These are phyloP conservation scores for Ajuga reptans DNA, from an alignment of 305 asterid genomes.

Conservation along the genomic window DNA sequence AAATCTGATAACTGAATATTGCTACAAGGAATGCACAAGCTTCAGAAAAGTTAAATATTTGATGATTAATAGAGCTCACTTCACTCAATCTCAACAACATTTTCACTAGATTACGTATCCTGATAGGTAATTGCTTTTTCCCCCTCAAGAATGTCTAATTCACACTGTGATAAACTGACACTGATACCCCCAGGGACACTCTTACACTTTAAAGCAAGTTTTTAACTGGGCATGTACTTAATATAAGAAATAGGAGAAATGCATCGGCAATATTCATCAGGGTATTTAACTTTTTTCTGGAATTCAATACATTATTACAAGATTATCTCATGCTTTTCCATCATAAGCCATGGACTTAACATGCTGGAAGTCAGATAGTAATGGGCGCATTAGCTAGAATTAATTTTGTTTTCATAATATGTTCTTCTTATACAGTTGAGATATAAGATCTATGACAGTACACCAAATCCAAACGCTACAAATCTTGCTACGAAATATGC, in stretches of 20 bases:
- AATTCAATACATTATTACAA: not conserved
- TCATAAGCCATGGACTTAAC: not conserved
- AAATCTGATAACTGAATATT: not conserved
- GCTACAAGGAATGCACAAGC: not conserved
- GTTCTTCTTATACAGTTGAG: not conserved
- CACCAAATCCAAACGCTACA: not conserved
- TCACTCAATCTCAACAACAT: not conserved
- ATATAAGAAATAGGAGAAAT: not conserved
- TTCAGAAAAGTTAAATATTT: not conserved
- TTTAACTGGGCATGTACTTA: not conserved
- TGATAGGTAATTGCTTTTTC: not conserved
- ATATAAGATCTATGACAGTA: not conserved
- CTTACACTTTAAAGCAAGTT: not conserved
- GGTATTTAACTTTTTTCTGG: not conserved
- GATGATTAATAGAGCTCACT: not conserved
- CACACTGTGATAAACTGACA: not conserved
- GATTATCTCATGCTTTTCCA: conserved; percentile 5
- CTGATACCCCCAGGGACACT: not conserved
- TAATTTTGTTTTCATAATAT: not conserved
- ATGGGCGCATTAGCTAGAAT: not conserved
- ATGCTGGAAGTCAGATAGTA: not conserved
- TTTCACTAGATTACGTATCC: not conserved
- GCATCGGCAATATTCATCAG: not conserved
- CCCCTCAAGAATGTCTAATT: not conserved
- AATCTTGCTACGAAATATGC: not conserved